Evolutionary conservation across 2,329 filamentous ascomycete genomes (phyloP), one percentile per base, ranked within the genome.

Genomic region (Herpotrichia juniperi): DNA sequence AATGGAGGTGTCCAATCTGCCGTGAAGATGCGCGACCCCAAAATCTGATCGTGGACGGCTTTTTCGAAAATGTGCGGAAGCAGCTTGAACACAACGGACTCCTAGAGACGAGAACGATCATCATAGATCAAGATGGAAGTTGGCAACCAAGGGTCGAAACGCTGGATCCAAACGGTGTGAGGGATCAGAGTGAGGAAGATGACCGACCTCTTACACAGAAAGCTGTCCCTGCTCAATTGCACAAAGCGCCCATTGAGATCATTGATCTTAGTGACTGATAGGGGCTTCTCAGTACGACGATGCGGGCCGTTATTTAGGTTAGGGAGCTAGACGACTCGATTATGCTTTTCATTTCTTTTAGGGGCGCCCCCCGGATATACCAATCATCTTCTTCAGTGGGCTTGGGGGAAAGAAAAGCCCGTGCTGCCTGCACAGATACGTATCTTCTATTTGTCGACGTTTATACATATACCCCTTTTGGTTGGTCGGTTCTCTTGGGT

Each of bases 1-100:
- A 84, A 46, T 97, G 93, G 92, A 88, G 83, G 57, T 99, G 94
- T 63, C 94, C 94, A 0, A 85, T 96, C 25, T 97, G 93, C 71
- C 79, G 80, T 22, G 78, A 76, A 26, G 93, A 97, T 71, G 91
- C 89, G 10, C 83, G 93, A 12, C 94, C 93, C 0, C 78, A 80
- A 21, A 83, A 78, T 54, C 81, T 97, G 1, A 72, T 85, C 2
- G 77, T 93, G 5, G 93, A 97, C 64, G 83, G 83, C 1, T 97
- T 92, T 67, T 78, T 97, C 39, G 67, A 80, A 11, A 74, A 82
- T 0, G 85, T 97, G 0, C 81, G 85, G 12, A 63, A 72, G 1
- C 70, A 81, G 42, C 76, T 96, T 10, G 76, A 78, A 35, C 61
- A 69, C 10, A 73, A 78, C 22, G 76, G 80, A 16, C 74, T 79